Conservation (phyloP, 2,329 filamentous ascomycete species). For the Diaporthe sp. region DNA sequence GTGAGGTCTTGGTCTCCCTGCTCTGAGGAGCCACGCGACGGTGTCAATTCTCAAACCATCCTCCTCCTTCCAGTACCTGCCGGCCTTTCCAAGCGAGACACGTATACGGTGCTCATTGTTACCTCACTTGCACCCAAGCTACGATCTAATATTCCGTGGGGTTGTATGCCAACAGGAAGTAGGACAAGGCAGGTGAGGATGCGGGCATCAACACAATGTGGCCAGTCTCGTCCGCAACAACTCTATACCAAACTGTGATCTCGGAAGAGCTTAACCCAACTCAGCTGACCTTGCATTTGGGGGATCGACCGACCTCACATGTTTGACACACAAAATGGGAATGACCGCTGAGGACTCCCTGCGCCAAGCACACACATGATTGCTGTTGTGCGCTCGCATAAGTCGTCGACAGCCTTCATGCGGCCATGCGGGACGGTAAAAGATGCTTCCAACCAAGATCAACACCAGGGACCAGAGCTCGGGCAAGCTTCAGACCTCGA, state of each 20-base stretch:
- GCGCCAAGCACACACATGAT: background rate
- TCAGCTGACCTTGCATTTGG: background rate
- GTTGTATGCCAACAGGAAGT: background rate
- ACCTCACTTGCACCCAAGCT: background rate
- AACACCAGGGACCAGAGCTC: conserved; percentile 11
- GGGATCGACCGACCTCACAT: background rate
- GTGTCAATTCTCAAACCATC: background rate
- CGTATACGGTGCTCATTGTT: background rate
- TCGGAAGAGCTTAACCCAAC: background rate
- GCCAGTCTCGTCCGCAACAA: background rate
- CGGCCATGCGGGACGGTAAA: background rate
- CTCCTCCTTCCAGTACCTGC: background rate
- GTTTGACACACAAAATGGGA: background rate
- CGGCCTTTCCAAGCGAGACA: background rate
- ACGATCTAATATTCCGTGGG: background rate
- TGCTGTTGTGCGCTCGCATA: background rate
- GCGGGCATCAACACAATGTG: background rate
- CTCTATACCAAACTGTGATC: background rate
- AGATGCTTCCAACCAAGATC: background rate
- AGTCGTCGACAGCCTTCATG: conserved; percentile 13
- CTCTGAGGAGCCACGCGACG: background rate
- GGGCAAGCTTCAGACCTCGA: conserved; percentile 16
- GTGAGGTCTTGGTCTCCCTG: background rate
- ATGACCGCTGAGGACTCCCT: background rate
- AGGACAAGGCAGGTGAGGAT: background rate